Evolutionary conservation across 352 stramenopile genomes (phyloP).

Genomic region (Thalassiosira hispida): DNA sequence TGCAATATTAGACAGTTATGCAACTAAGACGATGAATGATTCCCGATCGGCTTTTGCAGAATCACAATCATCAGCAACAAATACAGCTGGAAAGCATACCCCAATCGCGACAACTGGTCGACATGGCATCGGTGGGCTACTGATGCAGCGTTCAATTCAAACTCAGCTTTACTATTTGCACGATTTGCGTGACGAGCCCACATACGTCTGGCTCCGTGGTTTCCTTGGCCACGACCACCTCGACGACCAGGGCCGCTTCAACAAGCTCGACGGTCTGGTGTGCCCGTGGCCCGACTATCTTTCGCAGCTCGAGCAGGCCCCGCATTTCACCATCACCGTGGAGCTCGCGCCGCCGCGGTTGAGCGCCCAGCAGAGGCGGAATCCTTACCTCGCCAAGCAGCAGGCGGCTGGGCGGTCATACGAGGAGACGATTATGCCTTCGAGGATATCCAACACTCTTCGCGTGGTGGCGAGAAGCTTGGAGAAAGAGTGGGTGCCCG

Average conservation of each 20-base stretch:
- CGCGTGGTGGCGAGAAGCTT: slow-evolving; percentile 19
- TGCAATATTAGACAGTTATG: slow-evolving; percentile 1
- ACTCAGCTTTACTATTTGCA: slow-evolving; percentile 35
- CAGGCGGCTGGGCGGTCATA: slow-evolving; percentile 8
- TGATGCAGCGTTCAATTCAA: slow-evolving; percentile 38
- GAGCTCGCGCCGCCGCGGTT: slow-evolving; percentile 14
- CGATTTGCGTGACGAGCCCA: slow-evolving; percentile 29
- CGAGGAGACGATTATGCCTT: slow-evolving; percentile 18
- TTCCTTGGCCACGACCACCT: slow-evolving; percentile 38
- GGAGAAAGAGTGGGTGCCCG: slow-evolving; percentile 11
- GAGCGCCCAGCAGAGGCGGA: slow-evolving; percentile 17
- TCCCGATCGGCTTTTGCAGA: slow-evolving; percentile 6
- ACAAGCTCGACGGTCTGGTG: slow-evolving; percentile 15
- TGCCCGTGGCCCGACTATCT: slow-evolving; percentile 12
- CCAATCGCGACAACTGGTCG: not conserved
- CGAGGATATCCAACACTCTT: slow-evolving; percentile 14
- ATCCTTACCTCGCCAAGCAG: slow-evolving; percentile 15
- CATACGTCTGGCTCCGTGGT: slow-evolving; percentile 20
- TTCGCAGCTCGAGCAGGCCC: slow-evolving; percentile 7
- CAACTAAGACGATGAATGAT: slow-evolving; percentile 7
- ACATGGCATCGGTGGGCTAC: slow-evolving; percentile 15
- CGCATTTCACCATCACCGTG: slow-evolving; percentile 13
- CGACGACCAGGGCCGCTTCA: slow-evolving; percentile 17
- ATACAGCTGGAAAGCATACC: not conserved
- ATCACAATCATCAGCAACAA: not conserved